Evolutionary conservation across 495 filamentous ascomycete genomes (phyloP).

Genomic region (Penicillium atrosanguineum): DNA sequence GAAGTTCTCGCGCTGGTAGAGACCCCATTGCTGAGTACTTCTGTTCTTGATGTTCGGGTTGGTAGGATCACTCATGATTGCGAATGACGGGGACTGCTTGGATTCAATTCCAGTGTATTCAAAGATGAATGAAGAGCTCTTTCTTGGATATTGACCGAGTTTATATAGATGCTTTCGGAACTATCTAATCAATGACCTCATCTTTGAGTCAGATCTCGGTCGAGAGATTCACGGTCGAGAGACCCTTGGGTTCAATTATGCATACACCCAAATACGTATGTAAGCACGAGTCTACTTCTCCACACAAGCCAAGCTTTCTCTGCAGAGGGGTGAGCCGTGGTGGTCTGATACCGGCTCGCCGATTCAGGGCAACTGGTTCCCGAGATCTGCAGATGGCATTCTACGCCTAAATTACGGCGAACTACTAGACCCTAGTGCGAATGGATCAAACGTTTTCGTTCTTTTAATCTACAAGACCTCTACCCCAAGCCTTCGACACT

Average conservation of each 20-base stretch:
- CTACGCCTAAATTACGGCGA: not conserved
- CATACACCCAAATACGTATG: not conserved
- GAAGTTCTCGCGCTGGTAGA: constrained; percentile 63
- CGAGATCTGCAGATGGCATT: not conserved
- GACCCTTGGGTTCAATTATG: not conserved
- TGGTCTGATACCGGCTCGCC: not conserved
- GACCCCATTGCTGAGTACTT: constrained; percentile 57
- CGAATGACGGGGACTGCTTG: not conserved
- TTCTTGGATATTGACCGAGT: not conserved
- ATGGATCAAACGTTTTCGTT: not conserved
- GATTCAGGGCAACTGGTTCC: not conserved
- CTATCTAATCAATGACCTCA: constrained; percentile 29
- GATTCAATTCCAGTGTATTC: not conserved
- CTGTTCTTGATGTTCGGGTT: constrained; percentile 55
- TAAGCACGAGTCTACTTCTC: not conserved
- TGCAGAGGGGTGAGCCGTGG: not conserved
- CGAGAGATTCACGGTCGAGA: constrained; percentile 4
- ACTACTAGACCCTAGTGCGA: not conserved
- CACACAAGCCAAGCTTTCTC: not conserved
- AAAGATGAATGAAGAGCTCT: not conserved
- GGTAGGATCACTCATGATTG: constrained; percentile 52
- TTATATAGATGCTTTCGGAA: not conserved
- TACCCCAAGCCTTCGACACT: not conserved
- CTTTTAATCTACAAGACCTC: not conserved
- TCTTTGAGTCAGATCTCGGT: constrained; percentile 27